Evolutionary conservation across 169 alveolate genomes (phyloP), one percentile per base, ranked within the genome.

Genomic region (Theileria equi): DNA sequence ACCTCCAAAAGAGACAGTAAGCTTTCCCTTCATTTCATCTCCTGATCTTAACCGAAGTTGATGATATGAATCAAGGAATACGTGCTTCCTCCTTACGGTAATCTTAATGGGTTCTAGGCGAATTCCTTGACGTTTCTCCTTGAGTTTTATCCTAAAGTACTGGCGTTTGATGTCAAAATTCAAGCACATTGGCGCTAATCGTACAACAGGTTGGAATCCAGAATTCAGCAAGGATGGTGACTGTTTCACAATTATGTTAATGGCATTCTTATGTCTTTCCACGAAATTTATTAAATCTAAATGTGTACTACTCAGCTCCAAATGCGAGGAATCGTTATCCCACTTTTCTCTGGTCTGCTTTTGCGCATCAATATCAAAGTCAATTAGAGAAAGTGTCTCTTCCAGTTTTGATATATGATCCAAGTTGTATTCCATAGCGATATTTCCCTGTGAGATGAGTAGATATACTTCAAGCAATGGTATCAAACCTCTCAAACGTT

Each of bases 121-220:
- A 19, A 66, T 73, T 38, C 88, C 88, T 25, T 45, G 61, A 28
- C 90, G 79, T 36, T 83, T 74, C 45, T 84, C 85, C 53, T 92
- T 90, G 50, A 95, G 78, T 73, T 90, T 90, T 53, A 86, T 85
- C 63, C 96, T 89, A 91, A 98, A 98, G 89, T 89, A 96, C 40
- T 87, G 89, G 53, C 98, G 89, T 82, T 97, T 98, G 69, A 96
- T 95, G 79, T 97, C 99, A 73, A 98, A 96, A 79, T 93, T 95
- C 43, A 98, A 77, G 34, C 97, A 82, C 74, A 88, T 77, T n/a
- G 99, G 98, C 21, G 96, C 88, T 32, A 91, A 68, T 3, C 91
- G 78, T 2, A 94, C 78, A 29, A 94, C 68, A 11, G 95, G 88
- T 26, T 77, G 74, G 48, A 93, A 85, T 54, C 94, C 78, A 36